phyloP scores from a whole-genome alignment of 805 yeast genomes.

The Starmerella asiatica region DNA sequence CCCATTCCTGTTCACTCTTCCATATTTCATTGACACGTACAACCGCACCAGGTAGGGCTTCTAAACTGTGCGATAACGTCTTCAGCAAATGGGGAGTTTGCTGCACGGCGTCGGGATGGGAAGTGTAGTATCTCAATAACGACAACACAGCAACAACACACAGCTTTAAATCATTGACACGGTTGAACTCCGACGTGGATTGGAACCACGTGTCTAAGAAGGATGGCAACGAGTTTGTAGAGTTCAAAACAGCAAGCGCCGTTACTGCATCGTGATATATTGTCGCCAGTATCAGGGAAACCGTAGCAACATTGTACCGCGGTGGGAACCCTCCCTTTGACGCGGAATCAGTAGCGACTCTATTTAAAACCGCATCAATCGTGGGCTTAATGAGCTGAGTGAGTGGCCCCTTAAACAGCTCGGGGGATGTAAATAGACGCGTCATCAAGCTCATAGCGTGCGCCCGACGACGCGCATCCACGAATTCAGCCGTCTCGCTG shows the following conservation, averaged over 20 bases:
- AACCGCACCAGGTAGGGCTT: conserved; percentile 59
- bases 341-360: conserved; percentile 11
- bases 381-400: conserved; percentile 9
- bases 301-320: conserved; percentile 36
- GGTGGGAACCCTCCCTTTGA: conserved; percentile 20
- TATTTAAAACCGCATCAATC: conserved; percentile 6
- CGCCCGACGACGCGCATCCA: conserved; percentile 45
- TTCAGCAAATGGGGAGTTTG: conserved; percentile 36
- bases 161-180: conserved; percentile 74
- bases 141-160: conserved; percentile 54
- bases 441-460: conserved; percentile 54
- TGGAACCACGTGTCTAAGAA: conserved; percentile 60
- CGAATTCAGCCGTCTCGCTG: conserved; percentile 24
- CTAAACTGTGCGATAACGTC: conserved; percentile 39
- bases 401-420: conserved; percentile 16
- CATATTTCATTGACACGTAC: conserved; percentile 50
- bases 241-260: conserved; percentile 40
- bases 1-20: conserved; percentile 36
- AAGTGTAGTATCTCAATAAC: conserved; percentile 29
- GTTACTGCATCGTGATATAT: conserved; percentile 46
- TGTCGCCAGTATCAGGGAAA: conserved; percentile 52
- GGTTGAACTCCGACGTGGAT: conserved; percentile 38
- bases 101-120: conserved; percentile 24
- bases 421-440: conserved; percentile 38
- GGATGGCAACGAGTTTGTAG: conserved; percentile 32